phyloP scores from a whole-genome alignment of 2,329 filamentous ascomycete species.

The Aspergillus nomiae region DNA sequence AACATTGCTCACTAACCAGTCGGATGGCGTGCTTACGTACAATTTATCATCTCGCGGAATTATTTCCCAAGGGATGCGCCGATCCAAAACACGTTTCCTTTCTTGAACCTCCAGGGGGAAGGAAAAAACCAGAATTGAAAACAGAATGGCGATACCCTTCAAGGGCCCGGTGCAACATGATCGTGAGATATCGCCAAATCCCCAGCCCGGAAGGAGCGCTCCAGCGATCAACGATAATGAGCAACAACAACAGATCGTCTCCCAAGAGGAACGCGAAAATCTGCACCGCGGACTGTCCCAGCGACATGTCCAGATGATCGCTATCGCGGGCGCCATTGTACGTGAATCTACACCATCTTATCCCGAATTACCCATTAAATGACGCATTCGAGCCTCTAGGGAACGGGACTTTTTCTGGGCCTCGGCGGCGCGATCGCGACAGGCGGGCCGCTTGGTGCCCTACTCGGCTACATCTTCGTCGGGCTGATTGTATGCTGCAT shows the following conservation, averaged over 20 bases:
- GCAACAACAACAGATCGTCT: conserved; percentile 21
- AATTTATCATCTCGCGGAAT: neutral
- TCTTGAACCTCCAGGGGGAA: neutral
- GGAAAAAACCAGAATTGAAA: neutral
- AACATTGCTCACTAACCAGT: neutral
- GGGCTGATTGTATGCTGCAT: conserved; percentile 54
- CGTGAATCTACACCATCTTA: conserved; percentile 4
- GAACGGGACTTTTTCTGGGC: conserved; percentile 56
- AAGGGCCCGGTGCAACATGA: neutral
- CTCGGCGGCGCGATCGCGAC: conserved; percentile 53
- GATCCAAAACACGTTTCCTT: neutral
- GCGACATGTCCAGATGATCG: conserved; percentile 48
- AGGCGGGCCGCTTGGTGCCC: conserved; percentile 53
- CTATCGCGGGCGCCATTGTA: conserved; percentile 48
- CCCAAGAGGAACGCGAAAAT: conserved; percentile 50
- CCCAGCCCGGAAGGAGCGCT: neutral
- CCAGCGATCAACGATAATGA: neutral
- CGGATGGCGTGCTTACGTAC: neutral
- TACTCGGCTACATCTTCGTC: conserved; percentile 54
- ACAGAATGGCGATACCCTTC: neutral
- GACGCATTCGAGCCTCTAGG: conserved; percentile 13
- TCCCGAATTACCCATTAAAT: neutral
- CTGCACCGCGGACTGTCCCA: conserved; percentile 49
- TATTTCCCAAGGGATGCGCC: neutral
- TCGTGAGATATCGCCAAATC: neutral